Evolutionary conservation across 2,329 filamentous ascomycete genomes (phyloP).

Genomic region (Calonectria montana): DNA sequence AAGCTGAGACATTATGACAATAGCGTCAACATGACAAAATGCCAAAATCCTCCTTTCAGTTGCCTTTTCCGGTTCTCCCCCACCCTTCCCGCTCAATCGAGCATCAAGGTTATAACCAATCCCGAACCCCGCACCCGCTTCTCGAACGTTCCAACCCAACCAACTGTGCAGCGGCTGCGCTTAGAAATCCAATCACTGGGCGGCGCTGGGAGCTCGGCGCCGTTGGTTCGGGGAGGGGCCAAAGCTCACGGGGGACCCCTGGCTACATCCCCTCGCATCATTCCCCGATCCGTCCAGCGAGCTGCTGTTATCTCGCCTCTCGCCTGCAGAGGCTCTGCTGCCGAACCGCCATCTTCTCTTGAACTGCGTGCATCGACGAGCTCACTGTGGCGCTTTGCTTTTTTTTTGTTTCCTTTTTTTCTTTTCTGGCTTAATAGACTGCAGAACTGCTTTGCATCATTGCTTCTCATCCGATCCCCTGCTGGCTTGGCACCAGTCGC

Average conservation of each 20-base stretch:
- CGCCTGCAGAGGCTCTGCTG: neutral
- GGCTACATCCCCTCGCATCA: neutral
- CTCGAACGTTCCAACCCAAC: conserved; percentile 42
- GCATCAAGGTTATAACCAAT: no score
- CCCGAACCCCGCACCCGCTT: conserved; percentile 29
- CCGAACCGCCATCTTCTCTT: neutral
- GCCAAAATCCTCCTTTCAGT: no score
- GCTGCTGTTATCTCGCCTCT: conserved; percentile 2
- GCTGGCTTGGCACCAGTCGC: neutral
- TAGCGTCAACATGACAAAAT: no score
- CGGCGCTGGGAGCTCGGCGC: neutral
- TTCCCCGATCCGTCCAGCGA: neutral
- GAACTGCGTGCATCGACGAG: neutral
- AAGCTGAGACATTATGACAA: no score
- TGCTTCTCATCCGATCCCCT: neutral
- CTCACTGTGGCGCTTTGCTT: neutral
- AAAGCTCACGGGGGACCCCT: neutral
- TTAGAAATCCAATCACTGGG: conserved; percentile 44
- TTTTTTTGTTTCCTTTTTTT: neutral
- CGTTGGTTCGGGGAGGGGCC: neutral
- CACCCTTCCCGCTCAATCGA: neutral
- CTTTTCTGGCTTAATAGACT: neutral
- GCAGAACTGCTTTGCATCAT: neutral
- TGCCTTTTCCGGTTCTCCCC: no score
- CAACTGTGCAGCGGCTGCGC: conserved; percentile 36